Conservation (phyloP, 257 asterid genomes). For the Nicotiana obtusifolia region DNA sequence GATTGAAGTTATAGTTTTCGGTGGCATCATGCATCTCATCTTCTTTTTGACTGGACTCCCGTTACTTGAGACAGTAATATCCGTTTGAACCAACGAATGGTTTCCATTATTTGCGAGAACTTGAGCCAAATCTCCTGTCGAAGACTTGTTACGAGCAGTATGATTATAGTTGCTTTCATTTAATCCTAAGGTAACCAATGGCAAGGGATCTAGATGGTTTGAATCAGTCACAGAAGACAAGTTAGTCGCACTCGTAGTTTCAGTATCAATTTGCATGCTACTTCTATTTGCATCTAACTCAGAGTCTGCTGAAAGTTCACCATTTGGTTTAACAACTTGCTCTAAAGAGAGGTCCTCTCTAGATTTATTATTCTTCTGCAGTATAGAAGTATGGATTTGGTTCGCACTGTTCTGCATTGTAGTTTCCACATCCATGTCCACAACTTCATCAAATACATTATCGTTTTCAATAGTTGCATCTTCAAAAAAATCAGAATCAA, state of each 20-base stretch:
- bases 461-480: slow-evolving; percentile 46
- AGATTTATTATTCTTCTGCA: slow-evolving; percentile 13
- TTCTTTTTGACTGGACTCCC: slow-evolving; percentile 44
- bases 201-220: slow-evolving; percentile 17
- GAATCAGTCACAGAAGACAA: slow-evolving; percentile 13
- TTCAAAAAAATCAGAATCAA: slow-evolving; percentile 59
- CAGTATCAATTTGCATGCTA: not conserved
- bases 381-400: slow-evolving; percentile 4
- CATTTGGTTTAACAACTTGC: slow-evolving; percentile 25
- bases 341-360: slow-evolving; percentile 16
- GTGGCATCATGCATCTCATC: slow-evolving; percentile 83
- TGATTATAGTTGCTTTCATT: slow-evolving; percentile 3
- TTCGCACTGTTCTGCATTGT: slow-evolving; percentile 12
- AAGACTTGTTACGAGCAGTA: slow-evolving; percentile 8
- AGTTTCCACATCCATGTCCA: slow-evolving; percentile 30
- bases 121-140: not conserved
- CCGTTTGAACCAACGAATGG: slow-evolving; percentile 9
- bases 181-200: slow-evolving; percentile 15
- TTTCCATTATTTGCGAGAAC: slow-evolving; percentile 4
- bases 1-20: slow-evolving; percentile 53
- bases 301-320: slow-evolving; percentile 11
- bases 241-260: not conserved
- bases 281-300: slow-evolving; percentile 4
- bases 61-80: slow-evolving; percentile 12
- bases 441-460: slow-evolving; percentile 26